Conservation (phyloP, 257 asterid genomes). For the Solanum lignicaule region DNA sequence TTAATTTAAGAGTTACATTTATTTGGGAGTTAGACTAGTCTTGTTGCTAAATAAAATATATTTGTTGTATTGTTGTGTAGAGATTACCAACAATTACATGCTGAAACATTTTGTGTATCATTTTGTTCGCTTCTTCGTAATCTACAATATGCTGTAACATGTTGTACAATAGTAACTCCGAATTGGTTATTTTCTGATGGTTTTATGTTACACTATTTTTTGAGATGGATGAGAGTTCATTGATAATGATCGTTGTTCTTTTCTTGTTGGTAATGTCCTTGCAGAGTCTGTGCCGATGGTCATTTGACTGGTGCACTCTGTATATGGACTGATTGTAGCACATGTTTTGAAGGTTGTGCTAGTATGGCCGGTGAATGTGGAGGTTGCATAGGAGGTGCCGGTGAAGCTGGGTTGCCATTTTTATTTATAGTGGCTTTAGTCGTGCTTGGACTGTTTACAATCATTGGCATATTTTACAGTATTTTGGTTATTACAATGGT, state of each 20-base stretch:
- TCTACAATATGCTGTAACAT: background rate
- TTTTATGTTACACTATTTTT: background rate
- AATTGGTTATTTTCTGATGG: background rate
- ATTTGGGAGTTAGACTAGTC: background rate
- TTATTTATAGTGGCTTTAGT: slow-evolving; percentile 62
- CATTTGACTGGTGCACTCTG: slow-evolving; percentile 97
- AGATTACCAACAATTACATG: background rate
- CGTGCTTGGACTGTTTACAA: slow-evolving; percentile 72
- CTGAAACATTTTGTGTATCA: background rate
- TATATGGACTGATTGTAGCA: slow-evolving; percentile 93
- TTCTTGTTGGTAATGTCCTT: background rate
- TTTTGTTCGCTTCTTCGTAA: background rate
- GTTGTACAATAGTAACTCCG: background rate
- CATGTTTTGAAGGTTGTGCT: slow-evolving; percentile 89
- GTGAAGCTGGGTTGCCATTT: slow-evolving; percentile 92
- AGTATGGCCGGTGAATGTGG: slow-evolving; percentile 74
- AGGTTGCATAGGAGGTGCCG: slow-evolving; percentile 94
- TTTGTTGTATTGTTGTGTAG: background rate
- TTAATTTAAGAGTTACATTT: background rate
- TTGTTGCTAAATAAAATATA: background rate
- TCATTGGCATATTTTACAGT: slow-evolving; percentile 83
- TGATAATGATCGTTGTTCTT: background rate
- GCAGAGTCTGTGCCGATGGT: slow-evolving; percentile 91
- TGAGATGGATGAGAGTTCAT: background rate
- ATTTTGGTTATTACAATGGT: slow-evolving; percentile 89